Percentiles rank a stretch among this genome's conserved stretches.
Conservation (phyloP, 2,329 filamentous ascomycete genomes). For the Colletotrichum lupini region DNA sequence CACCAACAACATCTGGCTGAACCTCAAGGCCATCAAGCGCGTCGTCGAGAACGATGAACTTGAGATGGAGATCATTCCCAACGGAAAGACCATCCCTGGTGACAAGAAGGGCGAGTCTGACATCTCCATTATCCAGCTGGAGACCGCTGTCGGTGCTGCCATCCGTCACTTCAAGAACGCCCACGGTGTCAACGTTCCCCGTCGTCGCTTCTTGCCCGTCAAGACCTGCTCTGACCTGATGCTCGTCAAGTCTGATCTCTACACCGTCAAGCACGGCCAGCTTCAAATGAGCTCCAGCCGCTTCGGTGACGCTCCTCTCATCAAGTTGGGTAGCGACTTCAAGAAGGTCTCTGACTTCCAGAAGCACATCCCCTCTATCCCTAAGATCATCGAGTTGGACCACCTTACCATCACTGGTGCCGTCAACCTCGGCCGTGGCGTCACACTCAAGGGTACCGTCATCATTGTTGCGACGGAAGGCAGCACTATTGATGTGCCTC, state of each 20-base stretch:
- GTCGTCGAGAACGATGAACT: conserved; percentile 99
- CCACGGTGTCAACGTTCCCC: conserved; percentile 98
- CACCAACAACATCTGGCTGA: conserved; percentile 99
- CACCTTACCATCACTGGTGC: conserved; percentile 98
- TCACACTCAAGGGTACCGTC: conserved; percentile 97
- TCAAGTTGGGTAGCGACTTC: conserved; percentile 99
- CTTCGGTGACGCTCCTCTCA: conserved; percentile 95
- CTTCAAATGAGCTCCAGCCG: conserved; percentile 96
- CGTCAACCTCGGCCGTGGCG: conserved; percentile 95
- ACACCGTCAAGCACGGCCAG: conserved; percentile 98
- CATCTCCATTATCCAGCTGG: conserved; percentile 95
- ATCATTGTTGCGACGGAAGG: conserved; percentile 99
- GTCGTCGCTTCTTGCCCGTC: conserved; percentile 97
- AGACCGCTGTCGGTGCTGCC: conserved; percentile 97
- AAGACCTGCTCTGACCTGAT: conserved; percentile 99
- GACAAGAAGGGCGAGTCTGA: conserved; percentile 99
- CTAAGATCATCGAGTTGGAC: conserved; percentile 90
- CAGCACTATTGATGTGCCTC: conserved; percentile 96
- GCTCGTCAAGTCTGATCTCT: conserved; percentile 99
- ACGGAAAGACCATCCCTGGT: conserved; percentile 97
- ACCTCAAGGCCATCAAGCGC: conserved; percentile 96
- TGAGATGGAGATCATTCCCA: conserved; percentile 99
- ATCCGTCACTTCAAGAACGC: conserved; percentile 99
- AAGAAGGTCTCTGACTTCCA: conserved; percentile 99
- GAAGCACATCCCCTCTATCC: conserved; percentile 86